Evolutionary conservation across 2,329 filamentous ascomycete genomes (phyloP).

Genomic region (Aspergillus pseudoviridinutans): DNA sequence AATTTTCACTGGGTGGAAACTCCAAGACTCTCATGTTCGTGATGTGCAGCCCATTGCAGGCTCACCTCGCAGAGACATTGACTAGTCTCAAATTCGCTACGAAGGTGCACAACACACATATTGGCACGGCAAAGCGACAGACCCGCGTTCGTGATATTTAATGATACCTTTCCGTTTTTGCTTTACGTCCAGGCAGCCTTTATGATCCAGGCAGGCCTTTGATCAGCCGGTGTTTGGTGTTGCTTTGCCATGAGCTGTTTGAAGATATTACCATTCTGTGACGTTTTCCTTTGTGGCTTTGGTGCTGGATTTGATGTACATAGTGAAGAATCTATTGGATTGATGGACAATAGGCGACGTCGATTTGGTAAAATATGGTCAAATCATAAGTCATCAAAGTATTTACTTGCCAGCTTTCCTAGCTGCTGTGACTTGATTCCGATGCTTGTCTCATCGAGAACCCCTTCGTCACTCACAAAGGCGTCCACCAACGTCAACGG

Average conservation of each 20-base stretch:
- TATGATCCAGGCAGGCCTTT: constrained; percentile 26
- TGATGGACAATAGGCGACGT: neutral
- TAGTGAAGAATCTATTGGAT: neutral
- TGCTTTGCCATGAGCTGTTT: constrained; percentile 3
- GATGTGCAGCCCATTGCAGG: constrained; percentile 91
- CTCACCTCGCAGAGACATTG: constrained; percentile 85
- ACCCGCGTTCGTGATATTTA: constrained; percentile 34
- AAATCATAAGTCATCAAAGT: constrained; percentile 17
- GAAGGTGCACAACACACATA: constrained; percentile 85
- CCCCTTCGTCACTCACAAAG: constrained; percentile 55
- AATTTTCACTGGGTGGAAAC: constrained; percentile 92
- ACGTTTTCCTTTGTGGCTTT: neutral
- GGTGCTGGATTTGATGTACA: constrained; percentile 2
- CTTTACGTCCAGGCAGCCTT: constrained; percentile 18
- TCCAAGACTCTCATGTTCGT: constrained; percentile 99
- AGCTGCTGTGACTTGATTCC: constrained; percentile 19
- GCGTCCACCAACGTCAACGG: constrained; percentile 48
- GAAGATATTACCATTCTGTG: constrained; percentile 7
- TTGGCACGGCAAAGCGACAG: constrained; percentile 69
- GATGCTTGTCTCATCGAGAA: constrained; percentile 25
- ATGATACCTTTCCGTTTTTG: constrained; percentile 17
- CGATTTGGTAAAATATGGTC: neutral
- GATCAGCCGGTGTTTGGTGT: constrained; percentile 23
- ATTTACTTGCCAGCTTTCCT: constrained; percentile 12
- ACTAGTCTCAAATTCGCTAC: constrained; percentile 95